These are phyloP conservation scores for Mariannaea elegans DNA, from an alignment of 2,329 filamentous ascomycete species.

Conservation along the genomic window DNA sequence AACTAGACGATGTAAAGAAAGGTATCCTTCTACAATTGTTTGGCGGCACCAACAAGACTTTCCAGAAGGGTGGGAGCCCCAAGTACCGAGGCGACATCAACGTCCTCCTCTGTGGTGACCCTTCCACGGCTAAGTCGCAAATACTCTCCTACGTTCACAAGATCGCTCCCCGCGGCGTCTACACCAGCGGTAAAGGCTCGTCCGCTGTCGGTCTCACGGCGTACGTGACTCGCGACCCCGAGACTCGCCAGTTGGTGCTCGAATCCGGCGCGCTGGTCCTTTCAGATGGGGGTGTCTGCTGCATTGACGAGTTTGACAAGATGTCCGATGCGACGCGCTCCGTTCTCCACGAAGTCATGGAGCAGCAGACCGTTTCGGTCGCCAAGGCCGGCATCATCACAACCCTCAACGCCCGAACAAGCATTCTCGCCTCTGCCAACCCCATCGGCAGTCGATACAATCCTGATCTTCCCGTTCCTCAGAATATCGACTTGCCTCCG, in stretches of 20 bases:
- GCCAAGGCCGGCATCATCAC: constrained; percentile 96
- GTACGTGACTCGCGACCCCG: constrained; percentile 82
- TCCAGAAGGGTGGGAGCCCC: constrained; percentile 94
- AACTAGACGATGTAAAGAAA: constrained; percentile 99
- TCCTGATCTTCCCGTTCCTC: constrained; percentile 91
- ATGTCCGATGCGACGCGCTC: constrained; percentile 83
- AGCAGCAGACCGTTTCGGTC: constrained; percentile 86
- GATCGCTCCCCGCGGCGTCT: constrained; percentile 89
- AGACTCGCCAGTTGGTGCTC: constrained; percentile 81
- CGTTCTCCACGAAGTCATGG: constrained; percentile 88
- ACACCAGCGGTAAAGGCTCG: constrained; percentile 83
- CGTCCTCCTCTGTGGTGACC: constrained; percentile 93
- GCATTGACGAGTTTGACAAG: constrained; percentile 87
- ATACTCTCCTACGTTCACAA: constrained; percentile 95
- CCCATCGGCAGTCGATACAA: constrained; percentile 99
- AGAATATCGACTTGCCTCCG: constrained; percentile 97
- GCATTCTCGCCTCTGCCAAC: constrained; percentile 95
- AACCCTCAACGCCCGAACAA: constrained; percentile 93
- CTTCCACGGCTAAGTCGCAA: constrained; percentile 96
- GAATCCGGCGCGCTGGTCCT: constrained; percentile 83
- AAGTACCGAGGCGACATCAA: constrained; percentile 98
- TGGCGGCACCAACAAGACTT: constrained; percentile 97
- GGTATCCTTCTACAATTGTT: constrained; percentile 96
- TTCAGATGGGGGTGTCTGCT: constrained; percentile 84
- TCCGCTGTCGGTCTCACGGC: constrained; percentile 84